These are phyloP conservation scores for Diplodia sapinea DNA, from an alignment of 2,329 filamentous ascomycete species.

Conservation along the genomic window DNA sequence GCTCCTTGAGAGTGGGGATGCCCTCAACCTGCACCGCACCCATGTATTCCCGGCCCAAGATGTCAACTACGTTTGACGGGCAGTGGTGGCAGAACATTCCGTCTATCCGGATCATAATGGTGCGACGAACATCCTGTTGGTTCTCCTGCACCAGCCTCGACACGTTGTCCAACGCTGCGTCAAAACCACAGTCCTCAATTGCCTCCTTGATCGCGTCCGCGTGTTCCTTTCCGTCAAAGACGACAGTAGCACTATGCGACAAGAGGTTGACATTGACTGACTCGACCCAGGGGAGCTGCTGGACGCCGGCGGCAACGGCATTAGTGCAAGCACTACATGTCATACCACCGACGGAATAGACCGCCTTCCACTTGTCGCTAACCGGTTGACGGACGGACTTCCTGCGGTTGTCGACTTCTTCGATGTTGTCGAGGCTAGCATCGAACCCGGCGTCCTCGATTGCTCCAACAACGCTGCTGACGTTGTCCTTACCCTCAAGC, in stretches of 20 bases:
- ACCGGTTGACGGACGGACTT: conserved; percentile 25
- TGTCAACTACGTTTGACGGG: conserved; percentile 58
- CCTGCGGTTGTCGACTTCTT: conserved; percentile 26
- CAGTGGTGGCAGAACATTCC: conserved; percentile 57
- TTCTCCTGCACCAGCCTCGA: conserved; percentile 32
- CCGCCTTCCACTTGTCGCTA: conserved; percentile 47
- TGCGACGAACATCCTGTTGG: conserved; percentile 39
- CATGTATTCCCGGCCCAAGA: conserved; percentile 59
- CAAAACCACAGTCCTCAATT: conserved; percentile 56
- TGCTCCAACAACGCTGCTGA: conserved; percentile 32
- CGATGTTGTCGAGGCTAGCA: conserved; percentile 33
- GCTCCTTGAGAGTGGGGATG: conserved; percentile 60
- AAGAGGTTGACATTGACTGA: conserved; percentile 59
- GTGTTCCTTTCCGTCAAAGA: conserved; percentile 56
- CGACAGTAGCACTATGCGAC: conserved; percentile 56
- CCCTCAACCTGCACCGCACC: conserved; percentile 59
- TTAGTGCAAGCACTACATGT: conserved; percentile 63
- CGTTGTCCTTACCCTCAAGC: conserved; percentile 35
- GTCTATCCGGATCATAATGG: conserved; percentile 45
- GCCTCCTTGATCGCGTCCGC: conserved; percentile 53
- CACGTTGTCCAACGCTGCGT: conserved; percentile 48
- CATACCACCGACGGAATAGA: conserved; percentile 62
- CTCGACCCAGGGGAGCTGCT: conserved; percentile 54
- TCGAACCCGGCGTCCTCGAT: conserved; percentile 40
- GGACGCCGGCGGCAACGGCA: conserved; percentile 55